Evolutionary conservation across 345 rosid genomes (phyloP).

Genomic region (Raphanus raphanistrum): DNA sequence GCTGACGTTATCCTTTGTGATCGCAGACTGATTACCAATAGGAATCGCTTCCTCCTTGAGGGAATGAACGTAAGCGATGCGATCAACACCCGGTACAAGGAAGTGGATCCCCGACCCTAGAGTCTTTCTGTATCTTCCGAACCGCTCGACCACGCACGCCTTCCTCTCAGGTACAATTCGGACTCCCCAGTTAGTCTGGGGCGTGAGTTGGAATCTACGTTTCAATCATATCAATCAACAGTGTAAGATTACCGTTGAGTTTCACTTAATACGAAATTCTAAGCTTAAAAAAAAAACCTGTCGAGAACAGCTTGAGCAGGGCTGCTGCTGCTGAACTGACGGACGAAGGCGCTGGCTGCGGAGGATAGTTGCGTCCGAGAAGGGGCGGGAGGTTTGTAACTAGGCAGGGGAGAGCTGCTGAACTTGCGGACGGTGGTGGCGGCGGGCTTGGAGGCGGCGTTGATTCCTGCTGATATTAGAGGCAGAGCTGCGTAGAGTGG

Average conservation of each 20-base stretch:
- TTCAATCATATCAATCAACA: neutral
- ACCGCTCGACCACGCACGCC: constrained; percentile 87
- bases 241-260: neutral
- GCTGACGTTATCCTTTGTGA: constrained; percentile 94
- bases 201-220: constrained; percentile 59
- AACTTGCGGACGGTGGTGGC: neutral
- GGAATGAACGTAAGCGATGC: constrained; percentile 92
- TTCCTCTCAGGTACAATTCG: constrained; percentile 85
- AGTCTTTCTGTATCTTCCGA: constrained; percentile 78
- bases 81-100: constrained; percentile 82
- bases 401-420: neutral
- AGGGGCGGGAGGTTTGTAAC: neutral
- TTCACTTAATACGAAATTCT: neutral
- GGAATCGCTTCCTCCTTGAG: constrained; percentile 96
- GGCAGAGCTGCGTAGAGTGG: constrained; percentile 9
- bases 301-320: neutral
- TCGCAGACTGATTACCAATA: constrained; percentile 85
- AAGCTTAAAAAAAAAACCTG: neutral
- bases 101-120: constrained; percentile 83
- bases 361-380: neutral
- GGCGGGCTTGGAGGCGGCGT: neutral
- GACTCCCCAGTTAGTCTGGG: constrained; percentile 91
- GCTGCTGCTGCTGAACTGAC: neutral
- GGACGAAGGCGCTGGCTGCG: neutral
- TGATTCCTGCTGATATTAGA: neutral